Percentiles rank a stretch among this genome's conserved stretches.
These are phyloP conservation scores for Biscutella laevigata DNA, from an alignment of 441 rosid genomes.

Conservation along the genomic window DNA sequence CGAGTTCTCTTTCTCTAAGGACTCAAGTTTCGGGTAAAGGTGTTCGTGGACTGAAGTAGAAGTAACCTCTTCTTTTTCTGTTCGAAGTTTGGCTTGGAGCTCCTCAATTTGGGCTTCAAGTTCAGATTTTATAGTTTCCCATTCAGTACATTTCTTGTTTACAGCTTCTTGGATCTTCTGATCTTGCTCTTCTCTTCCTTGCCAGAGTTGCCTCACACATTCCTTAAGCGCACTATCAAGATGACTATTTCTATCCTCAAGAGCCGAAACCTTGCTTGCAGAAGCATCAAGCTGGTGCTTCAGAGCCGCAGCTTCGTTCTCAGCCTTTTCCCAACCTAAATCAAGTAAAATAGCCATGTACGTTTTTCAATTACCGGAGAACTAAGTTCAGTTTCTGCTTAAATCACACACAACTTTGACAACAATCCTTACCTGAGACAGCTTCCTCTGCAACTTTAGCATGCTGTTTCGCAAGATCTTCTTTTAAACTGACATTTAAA, in stretches of 20 bases:
- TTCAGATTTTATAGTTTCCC: constrained; percentile 54
- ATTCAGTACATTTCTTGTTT: constrained; percentile 39
- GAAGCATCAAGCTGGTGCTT: constrained; percentile 66
- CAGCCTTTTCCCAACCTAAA: constrained; percentile 91
- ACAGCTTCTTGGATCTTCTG: constrained; percentile 51
- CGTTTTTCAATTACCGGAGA: not conserved
- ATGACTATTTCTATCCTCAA: constrained; percentile 68
- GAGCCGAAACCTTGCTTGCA: constrained; percentile 38
- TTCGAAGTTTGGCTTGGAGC: constrained; percentile 36
- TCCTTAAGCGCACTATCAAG: constrained; percentile 94
- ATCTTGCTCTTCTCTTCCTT: constrained; percentile 80
- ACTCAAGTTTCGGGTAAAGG: constrained; percentile 41
- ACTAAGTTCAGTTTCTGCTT: not conserved
- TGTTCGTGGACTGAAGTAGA: constrained; percentile 27
- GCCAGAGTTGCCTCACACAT: constrained; percentile 82
- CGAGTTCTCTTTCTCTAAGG: constrained; percentile 51
- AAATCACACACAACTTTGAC: not conserved
- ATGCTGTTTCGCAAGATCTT: constrained; percentile 76
- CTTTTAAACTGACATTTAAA: constrained; percentile 55
- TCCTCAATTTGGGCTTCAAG: constrained; percentile 42
- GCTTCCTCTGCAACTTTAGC: constrained; percentile 96
- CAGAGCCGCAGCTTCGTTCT: constrained; percentile 47
- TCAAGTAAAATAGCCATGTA: not conserved
- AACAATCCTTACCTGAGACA: constrained; percentile 46
- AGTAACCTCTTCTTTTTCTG: constrained; percentile 29